Evolutionary conservation across 352 stramenopile species (phyloP), one percentile per base, ranked within the genome.

Genomic region (Phytophthora lateralis): DNA sequence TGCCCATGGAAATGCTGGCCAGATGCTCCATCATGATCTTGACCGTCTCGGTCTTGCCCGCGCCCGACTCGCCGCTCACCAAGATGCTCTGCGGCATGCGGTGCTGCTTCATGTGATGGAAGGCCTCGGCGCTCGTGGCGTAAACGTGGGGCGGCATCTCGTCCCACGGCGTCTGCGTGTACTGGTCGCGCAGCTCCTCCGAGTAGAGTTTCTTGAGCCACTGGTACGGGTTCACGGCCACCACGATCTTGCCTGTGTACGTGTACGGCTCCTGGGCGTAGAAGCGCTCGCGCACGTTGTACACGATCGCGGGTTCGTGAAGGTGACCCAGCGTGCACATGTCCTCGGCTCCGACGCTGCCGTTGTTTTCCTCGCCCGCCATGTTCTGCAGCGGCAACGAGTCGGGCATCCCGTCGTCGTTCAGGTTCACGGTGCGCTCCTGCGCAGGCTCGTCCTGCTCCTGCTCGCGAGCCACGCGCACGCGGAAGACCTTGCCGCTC

Each of bases 11-110:
- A 59, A 95, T 91, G 27, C 79, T 91, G 21, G 87, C 87, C 26
- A 99, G 78, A 67, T 98, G 97, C 58, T 96, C 76, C 95, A 99
- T 98, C 69, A 98, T 91, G 73, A 98, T 98, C 72, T 98, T 98
- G 14, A 97, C 96, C 4, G 93, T 98, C 56, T 98, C 93, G 0
- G 94, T 98, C 71, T 98, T 98, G 29, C 96, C 94, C 4, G 96
- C 94, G 39, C 96, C 95, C 39, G 74, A 93, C 78, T 98, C 96
- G 20, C 96, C 96, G 41, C 88, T 97, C 6, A 98, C 93, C 20
- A 98, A 69, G 66, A 98, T 97, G 62, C 80, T 91, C 65, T 93
- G 85, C 26, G 82, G 82, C 11, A 79, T 80, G 14, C 69, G 64
- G 64, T 81, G 82, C 55, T 82, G 64, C 58, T 87, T 85, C 87